These are phyloP conservation scores for Caloboletus inedulis DNA, from an alignment of 1,284 basidiomycete species.

Conservation along the genomic window DNA sequence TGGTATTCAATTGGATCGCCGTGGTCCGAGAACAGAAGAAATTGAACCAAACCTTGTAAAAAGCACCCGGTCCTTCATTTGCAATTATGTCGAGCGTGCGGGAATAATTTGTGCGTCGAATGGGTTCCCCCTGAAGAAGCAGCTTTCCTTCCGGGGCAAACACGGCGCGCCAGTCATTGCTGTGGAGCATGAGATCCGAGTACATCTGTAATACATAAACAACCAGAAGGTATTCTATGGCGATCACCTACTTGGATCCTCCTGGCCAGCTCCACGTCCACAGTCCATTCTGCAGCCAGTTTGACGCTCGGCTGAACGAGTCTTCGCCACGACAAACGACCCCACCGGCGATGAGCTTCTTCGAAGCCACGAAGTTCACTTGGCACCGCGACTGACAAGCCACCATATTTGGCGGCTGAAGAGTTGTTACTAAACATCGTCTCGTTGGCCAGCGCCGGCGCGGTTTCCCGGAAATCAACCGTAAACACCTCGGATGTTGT, in stretches of 20 bases:
- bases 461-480: constrained; percentile 88
- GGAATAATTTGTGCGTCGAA: constrained; percentile 67
- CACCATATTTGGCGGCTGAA: constrained; percentile 61
- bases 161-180: constrained; percentile 73
- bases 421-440: constrained; percentile 71
- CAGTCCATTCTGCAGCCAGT: constrained; percentile 75
- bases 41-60: constrained; percentile 59
- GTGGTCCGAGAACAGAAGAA: constrained; percentile 17
- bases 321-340: constrained; percentile 70
- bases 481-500: constrained; percentile 61
- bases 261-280: constrained; percentile 70
- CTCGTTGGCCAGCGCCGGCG: constrained; percentile 66
- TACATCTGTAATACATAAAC: constrained; percentile 40
- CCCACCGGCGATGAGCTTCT: constrained; percentile 79
- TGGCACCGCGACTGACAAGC: constrained; percentile 80
- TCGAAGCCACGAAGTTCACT: constrained; percentile 84
- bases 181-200: constrained; percentile 65
- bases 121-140: constrained; percentile 70
- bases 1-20: constrained; percentile 9
- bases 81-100: constrained; percentile 66
- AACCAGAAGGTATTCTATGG: constrained; percentile 5
- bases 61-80: constrained; percentile 64
- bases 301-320: constrained; percentile 75
- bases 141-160: constrained; percentile 79
- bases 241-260: constrained; percentile 61